Conservation (phyloP, 148 eudicot genomes). For the Amaranthus palmeri region DNA sequence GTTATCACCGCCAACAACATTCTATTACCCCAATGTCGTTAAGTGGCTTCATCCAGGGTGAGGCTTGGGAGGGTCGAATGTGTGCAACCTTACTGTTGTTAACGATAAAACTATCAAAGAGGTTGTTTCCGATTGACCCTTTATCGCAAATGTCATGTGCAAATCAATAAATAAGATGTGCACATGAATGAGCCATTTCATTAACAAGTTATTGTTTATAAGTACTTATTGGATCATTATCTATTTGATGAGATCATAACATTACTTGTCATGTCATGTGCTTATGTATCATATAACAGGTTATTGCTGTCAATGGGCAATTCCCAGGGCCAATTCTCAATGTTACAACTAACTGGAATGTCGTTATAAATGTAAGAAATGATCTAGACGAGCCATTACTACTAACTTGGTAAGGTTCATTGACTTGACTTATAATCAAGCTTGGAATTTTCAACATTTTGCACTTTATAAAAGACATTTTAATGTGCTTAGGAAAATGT, state of each 20-base stretch:
- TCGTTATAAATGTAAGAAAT: constrained; percentile 79
- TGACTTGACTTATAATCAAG: constrained; percentile 3
- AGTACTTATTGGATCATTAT: too few species aligned
- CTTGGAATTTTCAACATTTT: background rate
- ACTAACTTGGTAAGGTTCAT: constrained; percentile 70
- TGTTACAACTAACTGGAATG: constrained; percentile 95
- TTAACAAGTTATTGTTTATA: too few species aligned
- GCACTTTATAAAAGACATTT: constrained; percentile 12
- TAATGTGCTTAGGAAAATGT: constrained; percentile 35
- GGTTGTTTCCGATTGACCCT: too few species aligned
- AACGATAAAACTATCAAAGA: too few species aligned
- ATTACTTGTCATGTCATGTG: background rate
- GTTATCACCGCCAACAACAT: too few species aligned
- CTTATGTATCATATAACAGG: constrained; percentile 37
- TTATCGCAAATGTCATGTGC: too few species aligned
- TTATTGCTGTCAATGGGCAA: constrained; percentile 84
- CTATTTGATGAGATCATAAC: constrained; percentile 12
- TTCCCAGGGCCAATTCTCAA: constrained; percentile 95
- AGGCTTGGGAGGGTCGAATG: too few species aligned
- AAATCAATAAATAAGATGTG: too few species aligned
- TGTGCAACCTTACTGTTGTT: too few species aligned
- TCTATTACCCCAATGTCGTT: too few species aligned
- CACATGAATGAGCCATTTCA: too few species aligned
- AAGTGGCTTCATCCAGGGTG: too few species aligned
- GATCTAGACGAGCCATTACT: constrained; percentile 89